These are phyloP conservation scores for Suillus weaverae DNA, from an alignment of 768 basidiomycete species.

Conservation along the genomic window DNA sequence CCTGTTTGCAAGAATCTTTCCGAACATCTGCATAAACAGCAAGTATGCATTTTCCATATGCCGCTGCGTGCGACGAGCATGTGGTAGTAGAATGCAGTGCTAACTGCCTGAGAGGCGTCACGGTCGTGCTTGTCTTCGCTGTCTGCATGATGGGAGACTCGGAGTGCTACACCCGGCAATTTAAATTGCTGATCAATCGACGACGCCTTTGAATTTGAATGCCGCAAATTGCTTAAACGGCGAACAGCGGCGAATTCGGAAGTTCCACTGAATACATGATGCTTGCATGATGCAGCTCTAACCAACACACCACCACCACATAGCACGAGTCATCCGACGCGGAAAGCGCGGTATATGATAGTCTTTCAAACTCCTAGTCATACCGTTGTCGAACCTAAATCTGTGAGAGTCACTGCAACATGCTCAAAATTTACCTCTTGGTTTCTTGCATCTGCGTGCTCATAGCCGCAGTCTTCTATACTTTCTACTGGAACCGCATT, in stretches of 20 bases:
- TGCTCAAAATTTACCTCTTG: conserved; percentile 63
- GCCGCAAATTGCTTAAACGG: neutral
- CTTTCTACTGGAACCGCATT: conserved; percentile 92
- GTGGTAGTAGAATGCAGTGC: conserved; percentile 74
- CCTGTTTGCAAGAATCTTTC: conserved; percentile 79
- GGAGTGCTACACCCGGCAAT: neutral
- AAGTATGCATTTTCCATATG: conserved; percentile 88
- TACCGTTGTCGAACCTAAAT: neutral
- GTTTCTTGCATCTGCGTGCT: conserved; percentile 60
- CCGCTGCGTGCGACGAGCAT: conserved; percentile 68
- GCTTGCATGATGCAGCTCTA: conserved; percentile 1
- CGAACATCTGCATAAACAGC: conserved; percentile 80
- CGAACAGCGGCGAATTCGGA: neutral
- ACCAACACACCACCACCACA: neutral
- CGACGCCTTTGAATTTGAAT: neutral
- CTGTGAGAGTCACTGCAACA: conserved; percentile 22
- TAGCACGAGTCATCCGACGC: neutral
- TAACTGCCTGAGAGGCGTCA: conserved; percentile 56
- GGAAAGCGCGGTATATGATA: neutral
- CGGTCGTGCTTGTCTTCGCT: conserved; percentile 26
- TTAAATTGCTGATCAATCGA: neutral
- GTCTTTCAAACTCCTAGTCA: neutral
- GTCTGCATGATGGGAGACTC: conserved; percentile 17
- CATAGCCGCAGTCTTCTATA: conserved; percentile 62
- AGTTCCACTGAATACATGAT: conserved; percentile 2